Base-by-base conservation (phyloP, 2,329 filamentous ascomycete genomes). In the Fusarium clavum region DNA sequence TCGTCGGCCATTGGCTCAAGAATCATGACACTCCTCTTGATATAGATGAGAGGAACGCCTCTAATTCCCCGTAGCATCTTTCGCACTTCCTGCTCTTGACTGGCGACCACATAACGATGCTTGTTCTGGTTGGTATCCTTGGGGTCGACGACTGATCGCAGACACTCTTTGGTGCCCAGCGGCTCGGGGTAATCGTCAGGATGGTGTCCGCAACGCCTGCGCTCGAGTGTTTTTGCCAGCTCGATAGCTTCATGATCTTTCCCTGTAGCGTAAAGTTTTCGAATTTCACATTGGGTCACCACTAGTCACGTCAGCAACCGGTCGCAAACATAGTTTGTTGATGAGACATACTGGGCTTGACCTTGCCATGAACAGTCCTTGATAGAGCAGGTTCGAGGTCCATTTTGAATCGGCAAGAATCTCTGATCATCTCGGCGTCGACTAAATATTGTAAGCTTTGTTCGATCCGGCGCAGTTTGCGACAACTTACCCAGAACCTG, bases 401-500 rank as follows among this genome's bases (percentile, higher is more conserved):
- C 92, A 98, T 97, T 76, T 95, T 96, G 83, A 92, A 96, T 52
- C 89, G 88, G 71, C 91, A 89, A 24, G 94, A 90, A 78, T 97
- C 93, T 76, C 88, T 87, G 54, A 98, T 87, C 74, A 98, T 93
- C 70, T 94, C 90, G 63, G 93, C 92, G 78, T 97, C 94, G 66
- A 98, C 90, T 89, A 73, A 5, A 14, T 43, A 22, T 32, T 67
- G 69, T 78, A 57, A 78, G 69, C 72, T 69, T 61, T 40, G 46
- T 61, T 57, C 8, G 8, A n/a, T 32, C 38, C 22, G 34, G 40
- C 24, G 45, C 47, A 46, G 55, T 56, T 59, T 57, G 45, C 25
- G 22, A 45, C 20, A 62, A 77, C 83, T 61, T 83, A 91, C 89
- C 85, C 45, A 97, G 84, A 54, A 97, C 91, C 83, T 98, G 96